Conservation (phyloP, 139 green algal species). For the Auxenochlorella pyrenoidosa region DNA sequence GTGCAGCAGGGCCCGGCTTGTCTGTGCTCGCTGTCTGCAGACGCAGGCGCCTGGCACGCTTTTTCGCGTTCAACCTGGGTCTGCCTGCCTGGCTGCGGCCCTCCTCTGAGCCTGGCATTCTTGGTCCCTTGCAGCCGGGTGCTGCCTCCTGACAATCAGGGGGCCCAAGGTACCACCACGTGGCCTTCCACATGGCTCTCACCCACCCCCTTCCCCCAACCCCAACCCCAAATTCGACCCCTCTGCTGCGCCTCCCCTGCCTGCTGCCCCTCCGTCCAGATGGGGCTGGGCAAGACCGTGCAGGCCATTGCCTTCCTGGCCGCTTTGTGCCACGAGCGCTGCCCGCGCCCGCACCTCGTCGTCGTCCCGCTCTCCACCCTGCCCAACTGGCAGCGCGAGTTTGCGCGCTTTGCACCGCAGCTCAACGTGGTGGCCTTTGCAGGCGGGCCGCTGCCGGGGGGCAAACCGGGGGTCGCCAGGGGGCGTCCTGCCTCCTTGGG, state of each 20-base stretch:
- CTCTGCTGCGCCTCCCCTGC: background rate
- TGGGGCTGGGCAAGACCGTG: conserved; percentile 33
- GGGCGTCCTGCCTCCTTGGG: background rate
- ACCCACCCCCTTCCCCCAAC: background rate
- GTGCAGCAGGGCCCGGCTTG: too few relatives aligned
- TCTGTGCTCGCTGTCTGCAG: too few relatives aligned
- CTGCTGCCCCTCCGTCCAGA: background rate
- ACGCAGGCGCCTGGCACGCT: too few relatives aligned
- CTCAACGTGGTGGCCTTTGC: conserved; percentile 25
- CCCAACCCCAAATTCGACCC: too few relatives aligned
- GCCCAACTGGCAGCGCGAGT: conserved; percentile 32
- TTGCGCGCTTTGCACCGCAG: conserved; percentile 27
- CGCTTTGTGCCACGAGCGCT: background rate
- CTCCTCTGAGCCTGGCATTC: background rate
- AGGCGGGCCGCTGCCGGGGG: background rate
- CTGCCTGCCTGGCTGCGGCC: background rate
- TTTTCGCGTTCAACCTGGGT: too few relatives aligned
- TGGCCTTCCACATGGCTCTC: background rate
- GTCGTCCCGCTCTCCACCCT: conserved; percentile 27
- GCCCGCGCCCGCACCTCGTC: background rate
- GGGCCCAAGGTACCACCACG: too few relatives aligned
- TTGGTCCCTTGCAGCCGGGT: too few relatives aligned
- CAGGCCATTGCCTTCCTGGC: conserved; percentile 25
- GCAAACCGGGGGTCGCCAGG: background rate
- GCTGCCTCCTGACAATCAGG: background rate